Conservation (phyloP, 768 basidiomycete genomes). For the Tylopilus cervinicoccineus region DNA sequence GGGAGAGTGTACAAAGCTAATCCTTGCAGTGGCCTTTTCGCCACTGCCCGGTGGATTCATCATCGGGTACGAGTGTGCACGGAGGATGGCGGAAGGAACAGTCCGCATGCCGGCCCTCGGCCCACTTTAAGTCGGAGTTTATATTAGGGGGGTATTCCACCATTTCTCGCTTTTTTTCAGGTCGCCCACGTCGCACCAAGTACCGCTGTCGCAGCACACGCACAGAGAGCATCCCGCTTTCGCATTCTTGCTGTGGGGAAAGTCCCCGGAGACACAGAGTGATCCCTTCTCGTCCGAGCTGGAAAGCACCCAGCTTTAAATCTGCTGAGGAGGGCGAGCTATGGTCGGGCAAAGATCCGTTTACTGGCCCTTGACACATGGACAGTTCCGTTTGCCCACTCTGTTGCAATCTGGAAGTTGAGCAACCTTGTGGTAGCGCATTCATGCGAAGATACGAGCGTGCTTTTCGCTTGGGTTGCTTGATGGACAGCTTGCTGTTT, state of each 20-base stretch:
- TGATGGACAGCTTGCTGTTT: constrained; percentile 37
- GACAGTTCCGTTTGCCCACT: constrained; percentile 48
- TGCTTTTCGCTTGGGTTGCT: constrained; percentile 43
- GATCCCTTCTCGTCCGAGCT: constrained; percentile 44
- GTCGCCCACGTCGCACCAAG: constrained; percentile 57
- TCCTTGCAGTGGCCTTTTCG: constrained; percentile 13
- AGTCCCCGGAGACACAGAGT: constrained; percentile 90
- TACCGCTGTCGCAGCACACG: constrained; percentile 84
- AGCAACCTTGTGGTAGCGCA: constrained; percentile 38
- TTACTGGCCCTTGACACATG: constrained; percentile 29
- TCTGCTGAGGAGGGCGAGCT: constrained; percentile 56
- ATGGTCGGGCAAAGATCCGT: constrained; percentile 45
- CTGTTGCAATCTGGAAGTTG: constrained; percentile 45
- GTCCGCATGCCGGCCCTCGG: background rate
- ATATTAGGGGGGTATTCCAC: constrained; percentile 10
- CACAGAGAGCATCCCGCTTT: constrained; percentile 54
- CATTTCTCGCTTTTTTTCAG: constrained; percentile 23
- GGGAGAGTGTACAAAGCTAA: constrained; percentile 24
- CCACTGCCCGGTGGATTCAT: constrained; percentile 18
- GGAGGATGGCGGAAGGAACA: background rate
- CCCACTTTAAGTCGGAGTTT: constrained; percentile 21
- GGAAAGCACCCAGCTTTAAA: constrained; percentile 79
- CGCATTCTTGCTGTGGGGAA: constrained; percentile 75
- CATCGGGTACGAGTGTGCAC: background rate
- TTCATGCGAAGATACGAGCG: constrained; percentile 78